These are phyloP conservation scores for Sporothrix dimorphospora DNA, from an alignment of 2,329 filamentous ascomycete species.

Conservation along the genomic window DNA sequence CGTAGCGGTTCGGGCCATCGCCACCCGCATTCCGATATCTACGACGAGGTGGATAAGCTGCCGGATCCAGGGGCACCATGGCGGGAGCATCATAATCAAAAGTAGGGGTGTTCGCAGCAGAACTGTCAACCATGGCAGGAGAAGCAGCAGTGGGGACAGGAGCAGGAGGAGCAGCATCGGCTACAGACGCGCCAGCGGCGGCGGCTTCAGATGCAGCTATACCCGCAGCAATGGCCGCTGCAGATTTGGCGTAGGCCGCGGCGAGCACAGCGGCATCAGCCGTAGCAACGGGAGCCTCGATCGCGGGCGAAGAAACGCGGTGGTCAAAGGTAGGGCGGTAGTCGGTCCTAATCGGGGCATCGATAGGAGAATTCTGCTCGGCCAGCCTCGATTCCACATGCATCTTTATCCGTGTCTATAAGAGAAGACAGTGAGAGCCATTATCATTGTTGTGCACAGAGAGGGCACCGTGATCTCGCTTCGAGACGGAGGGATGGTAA, in stretches of 20 bases:
- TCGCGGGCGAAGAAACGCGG: not conserved
- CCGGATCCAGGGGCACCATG: not conserved
- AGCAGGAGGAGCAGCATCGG: not conserved
- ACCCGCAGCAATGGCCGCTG: not conserved
- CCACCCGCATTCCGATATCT: not conserved
- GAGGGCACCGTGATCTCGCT: not conserved
- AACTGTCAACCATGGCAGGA: not conserved
- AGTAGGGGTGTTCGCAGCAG: not conserved
- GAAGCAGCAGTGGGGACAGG: not conserved
- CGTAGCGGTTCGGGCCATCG: not conserved
- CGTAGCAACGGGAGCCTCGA: not conserved
- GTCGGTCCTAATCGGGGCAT: not conserved
- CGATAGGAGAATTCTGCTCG: not conserved
- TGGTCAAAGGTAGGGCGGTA: not conserved
- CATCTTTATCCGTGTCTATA: not conserved
- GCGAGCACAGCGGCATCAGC: not conserved
- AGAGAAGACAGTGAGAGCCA: not conserved
- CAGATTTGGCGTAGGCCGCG: not conserved
- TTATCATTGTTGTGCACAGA: not conserved
- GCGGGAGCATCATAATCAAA: not conserved
- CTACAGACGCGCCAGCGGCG: not conserved
- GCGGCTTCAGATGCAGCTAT: not conserved
- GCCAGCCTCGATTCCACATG: not conserved
- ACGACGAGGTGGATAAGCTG: not conserved
- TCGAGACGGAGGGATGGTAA: not conserved